phyloP scores from a whole-genome alignment of 23 red algal genomes.

The Gracilaria domingensis region DNA sequence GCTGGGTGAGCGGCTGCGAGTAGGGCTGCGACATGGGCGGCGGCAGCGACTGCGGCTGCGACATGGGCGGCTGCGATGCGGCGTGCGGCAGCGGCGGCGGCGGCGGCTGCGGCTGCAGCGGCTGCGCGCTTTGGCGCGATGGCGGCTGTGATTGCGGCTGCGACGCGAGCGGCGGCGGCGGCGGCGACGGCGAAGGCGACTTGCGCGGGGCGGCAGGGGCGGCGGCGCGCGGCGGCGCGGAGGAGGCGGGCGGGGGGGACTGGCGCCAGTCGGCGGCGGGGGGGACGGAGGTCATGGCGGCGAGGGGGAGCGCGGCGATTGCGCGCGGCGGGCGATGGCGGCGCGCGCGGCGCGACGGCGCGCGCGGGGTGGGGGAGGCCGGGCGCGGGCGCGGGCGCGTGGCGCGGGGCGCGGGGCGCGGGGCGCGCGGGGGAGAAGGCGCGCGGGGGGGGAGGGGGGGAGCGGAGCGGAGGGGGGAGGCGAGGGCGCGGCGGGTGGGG shows the following conservation, averaged over 20 bases:
- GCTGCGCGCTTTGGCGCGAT: neutral
- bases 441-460: neutral
- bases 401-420: neutral
- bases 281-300: neutral
- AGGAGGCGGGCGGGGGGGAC: neutral
- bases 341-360: neutral
- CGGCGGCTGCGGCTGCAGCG: conserved; percentile 1
- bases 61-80: neutral
- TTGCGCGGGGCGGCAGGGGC: neutral
- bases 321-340: neutral
- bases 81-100: neutral
- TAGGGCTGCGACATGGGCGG: neutral
- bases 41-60: neutral
- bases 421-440: neutral
- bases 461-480: neutral
- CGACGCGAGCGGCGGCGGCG: neutral
- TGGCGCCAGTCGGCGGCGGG: neutral
- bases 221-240: neutral
- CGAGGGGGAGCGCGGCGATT: neutral
- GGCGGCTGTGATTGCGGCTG: neutral
- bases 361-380: neutral
- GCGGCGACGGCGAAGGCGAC: neutral
- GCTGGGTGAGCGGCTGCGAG: neutral
- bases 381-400: neutral
- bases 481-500: neutral